Evolutionary conservation across 352 stramenopile genomes (phyloP), one percentile per base, ranked within the genome.

Genomic region (Phytophthora hibernalis): DNA sequence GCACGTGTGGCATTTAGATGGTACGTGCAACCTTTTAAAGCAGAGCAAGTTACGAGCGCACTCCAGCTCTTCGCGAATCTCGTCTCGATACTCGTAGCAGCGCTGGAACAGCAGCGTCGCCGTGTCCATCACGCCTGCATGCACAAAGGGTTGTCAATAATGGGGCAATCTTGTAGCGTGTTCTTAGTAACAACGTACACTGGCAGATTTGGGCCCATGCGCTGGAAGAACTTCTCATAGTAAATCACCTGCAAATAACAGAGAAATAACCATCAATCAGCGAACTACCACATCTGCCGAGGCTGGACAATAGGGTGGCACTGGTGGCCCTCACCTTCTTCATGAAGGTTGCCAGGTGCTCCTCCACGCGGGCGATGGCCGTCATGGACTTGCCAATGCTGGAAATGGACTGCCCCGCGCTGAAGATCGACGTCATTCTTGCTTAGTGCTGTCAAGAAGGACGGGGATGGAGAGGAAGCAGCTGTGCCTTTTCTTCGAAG

Each of bases 371-470:
- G 24, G 90, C 73, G 48, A 95, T 92, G 59, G 83, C 84, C 47
- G 86, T 80, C 68, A 95, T 88, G 56, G 83, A 92, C 77, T 95
- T 95, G 80, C 82, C 86, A 68, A 95, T 92, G 72, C 81, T 91
- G 31, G 86, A 89, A 58, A 95, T 77, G 55, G 86, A 93, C 71
- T 95, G 86, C 35, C 82, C 90, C 62, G 87, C 80, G n/a, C 86
- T 88, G 69, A 95, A 93, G 68, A 89, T 89, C 11, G 66, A 82
- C 50, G 86, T 82, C 84, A 92, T 92, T 10, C 16, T 24, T 33
- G 35, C 16, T 59, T 38, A 28, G 15, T 54, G 54, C 16, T 56
- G 6, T 38, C 18, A 45, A 37, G 49, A 28, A 13, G 52, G 47
- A 22, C 26, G 20, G 35, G 35, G 12, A 42, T 18, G 38, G 7